Conservation (phyloP, 352 stramenopile genomes). For the Phytopythium mirpurense region DNA sequence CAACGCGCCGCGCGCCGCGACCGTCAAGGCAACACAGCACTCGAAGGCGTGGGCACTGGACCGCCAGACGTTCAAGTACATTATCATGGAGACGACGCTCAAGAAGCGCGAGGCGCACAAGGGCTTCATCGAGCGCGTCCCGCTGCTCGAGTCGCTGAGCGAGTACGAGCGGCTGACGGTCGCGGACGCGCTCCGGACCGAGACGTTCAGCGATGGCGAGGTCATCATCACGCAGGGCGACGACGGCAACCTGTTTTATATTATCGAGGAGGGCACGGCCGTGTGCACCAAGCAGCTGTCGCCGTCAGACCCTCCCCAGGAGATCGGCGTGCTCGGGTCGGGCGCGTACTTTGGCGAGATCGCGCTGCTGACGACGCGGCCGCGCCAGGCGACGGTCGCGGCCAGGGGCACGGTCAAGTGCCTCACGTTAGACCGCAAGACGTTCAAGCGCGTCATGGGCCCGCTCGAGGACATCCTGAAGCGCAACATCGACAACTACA, state of each 20-base stretch:
- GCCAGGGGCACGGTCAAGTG: constrained; percentile 85
- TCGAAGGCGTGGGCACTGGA: constrained; percentile 93
- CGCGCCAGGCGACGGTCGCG: constrained; percentile 86
- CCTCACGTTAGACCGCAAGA: constrained; percentile 89
- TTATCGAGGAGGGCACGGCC: constrained; percentile 82
- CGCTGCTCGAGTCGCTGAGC: constrained; percentile 88
- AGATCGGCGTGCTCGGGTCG: constrained; percentile 87
- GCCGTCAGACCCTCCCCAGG: constrained; percentile 48
- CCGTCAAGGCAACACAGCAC: constrained; percentile 87
- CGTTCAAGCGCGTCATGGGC: constrained; percentile 90
- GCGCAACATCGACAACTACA: constrained; percentile 91
- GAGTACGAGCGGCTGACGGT: constrained; percentile 89
- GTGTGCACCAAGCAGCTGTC: constrained; percentile 83
- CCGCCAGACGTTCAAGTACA: constrained; percentile 89
- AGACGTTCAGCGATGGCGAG: constrained; percentile 82
- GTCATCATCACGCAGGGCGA: constrained; percentile 90
- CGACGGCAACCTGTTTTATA: constrained; percentile 88
- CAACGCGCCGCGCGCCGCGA: constrained; percentile 93
- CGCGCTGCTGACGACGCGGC: constrained; percentile 91
- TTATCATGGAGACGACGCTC: constrained; percentile 89
- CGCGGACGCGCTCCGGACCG: constrained; percentile 74
- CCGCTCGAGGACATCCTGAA: constrained; percentile 89
- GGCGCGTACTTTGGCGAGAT: constrained; percentile 97
- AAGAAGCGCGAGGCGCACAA: constrained; percentile 87
- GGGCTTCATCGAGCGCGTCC: constrained; percentile 85